These are phyloP conservation scores for Pleoardoris graminearum DNA, from an alignment of 2,329 filamentous ascomycete species.

Conservation along the genomic window DNA sequence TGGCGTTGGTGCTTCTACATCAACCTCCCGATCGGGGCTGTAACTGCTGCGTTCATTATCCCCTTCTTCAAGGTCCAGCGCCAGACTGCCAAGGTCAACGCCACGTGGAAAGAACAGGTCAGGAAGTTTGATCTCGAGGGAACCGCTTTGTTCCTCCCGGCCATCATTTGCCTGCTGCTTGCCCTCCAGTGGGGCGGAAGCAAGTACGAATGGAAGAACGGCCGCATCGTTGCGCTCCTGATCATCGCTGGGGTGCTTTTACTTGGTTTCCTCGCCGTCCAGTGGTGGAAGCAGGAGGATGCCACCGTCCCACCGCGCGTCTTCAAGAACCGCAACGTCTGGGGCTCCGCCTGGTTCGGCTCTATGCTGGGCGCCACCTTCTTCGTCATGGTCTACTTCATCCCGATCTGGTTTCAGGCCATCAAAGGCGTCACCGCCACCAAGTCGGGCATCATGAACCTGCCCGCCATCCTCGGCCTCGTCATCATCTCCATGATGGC, in stretches of 20 bases:
- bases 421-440: constrained; percentile 53
- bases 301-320: constrained; percentile 54
- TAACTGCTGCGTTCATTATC: constrained; percentile 48
- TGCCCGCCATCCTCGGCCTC: constrained; percentile 52
- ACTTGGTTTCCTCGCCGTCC: constrained; percentile 47
- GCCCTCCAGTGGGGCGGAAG: constrained; percentile 57
- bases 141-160: constrained; percentile 49
- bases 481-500: constrained; percentile 49
- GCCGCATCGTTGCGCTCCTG: constrained; percentile 52
- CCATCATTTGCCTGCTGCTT: constrained; percentile 54
- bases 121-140: constrained; percentile 54
- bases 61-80: constrained; percentile 44
- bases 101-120: constrained; percentile 45
- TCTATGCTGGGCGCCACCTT: constrained; percentile 50
- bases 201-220: constrained; percentile 52
- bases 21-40: constrained; percentile 56
- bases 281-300: constrained; percentile 49
- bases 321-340: constrained; percentile 51
- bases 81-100: constrained; percentile 37
- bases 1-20: constrained; percentile 54
- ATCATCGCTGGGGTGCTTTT: constrained; percentile 51
- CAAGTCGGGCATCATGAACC: constrained; percentile 54
- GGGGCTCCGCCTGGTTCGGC: constrained; percentile 47
- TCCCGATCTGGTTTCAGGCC: constrained; percentile 55
- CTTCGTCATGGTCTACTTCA: constrained; percentile 52